Percentiles rank a stretch among this genome's conserved stretches.
These are phyloP conservation scores for Phanerochaete sordida DNA, from an alignment of 768 basidiomycete genomes.

Conservation along the genomic window DNA sequence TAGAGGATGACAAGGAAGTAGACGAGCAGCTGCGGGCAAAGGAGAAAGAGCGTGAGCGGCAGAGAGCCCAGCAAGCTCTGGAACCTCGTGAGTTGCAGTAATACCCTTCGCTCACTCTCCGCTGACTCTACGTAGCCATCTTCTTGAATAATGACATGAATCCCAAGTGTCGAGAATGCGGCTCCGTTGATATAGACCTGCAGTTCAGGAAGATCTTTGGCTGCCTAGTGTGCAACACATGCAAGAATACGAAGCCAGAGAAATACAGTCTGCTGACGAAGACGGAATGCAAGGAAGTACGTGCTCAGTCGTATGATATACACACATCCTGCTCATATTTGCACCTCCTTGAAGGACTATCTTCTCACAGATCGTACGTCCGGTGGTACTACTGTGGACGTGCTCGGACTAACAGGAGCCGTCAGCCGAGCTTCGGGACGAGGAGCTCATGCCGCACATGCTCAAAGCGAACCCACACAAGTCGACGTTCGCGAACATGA, in stretches of 20 bases:
- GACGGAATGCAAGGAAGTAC: constrained; percentile 87
- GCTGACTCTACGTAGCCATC: constrained; percentile 52
- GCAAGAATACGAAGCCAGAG: constrained; percentile 87
- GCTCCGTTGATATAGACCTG: constrained; percentile 85
- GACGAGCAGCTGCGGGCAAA: constrained; percentile 73
- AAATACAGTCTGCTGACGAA: constrained; percentile 95
- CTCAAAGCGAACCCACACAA: constrained; percentile 94
- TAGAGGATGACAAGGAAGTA: constrained; percentile 82
- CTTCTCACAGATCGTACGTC: constrained; percentile 85
- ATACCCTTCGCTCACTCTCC: not conserved
- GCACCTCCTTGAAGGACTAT: constrained; percentile 56
- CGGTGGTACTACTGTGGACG: not conserved
- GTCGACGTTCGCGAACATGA: constrained; percentile 97
- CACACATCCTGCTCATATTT: constrained; percentile 29
- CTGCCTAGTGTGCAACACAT: constrained; percentile 82
- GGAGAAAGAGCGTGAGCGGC: constrained; percentile 78
- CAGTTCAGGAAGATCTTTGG: constrained; percentile 79
- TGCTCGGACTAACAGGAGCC: not conserved
- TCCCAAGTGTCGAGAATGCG: constrained; percentile 84
- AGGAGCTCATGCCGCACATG: constrained; percentile 88
- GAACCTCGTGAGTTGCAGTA: constrained; percentile 60
- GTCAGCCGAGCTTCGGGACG: constrained; percentile 87
- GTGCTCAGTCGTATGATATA: too few relatives aligned
- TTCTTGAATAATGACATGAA: constrained; percentile 69
- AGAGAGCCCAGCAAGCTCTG: constrained; percentile 68